phyloP scores from a whole-genome alignment of 768 basidiomycete genomes.

The Tricholomella constricta region DNA sequence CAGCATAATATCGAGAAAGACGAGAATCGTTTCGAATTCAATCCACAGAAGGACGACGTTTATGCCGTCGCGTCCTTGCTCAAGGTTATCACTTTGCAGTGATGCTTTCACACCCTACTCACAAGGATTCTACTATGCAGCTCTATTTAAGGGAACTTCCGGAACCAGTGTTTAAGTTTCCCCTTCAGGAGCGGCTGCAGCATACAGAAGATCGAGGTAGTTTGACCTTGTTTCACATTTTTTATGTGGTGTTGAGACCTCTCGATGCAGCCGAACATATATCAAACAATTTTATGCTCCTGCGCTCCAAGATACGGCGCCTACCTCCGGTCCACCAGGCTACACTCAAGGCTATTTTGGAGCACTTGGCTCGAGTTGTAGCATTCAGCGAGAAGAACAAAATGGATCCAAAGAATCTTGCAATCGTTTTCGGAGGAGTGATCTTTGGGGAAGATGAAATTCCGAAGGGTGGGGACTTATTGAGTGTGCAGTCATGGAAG shows the following conservation, averaged over 20 bases:
- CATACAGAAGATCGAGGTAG: constrained; percentile 77
- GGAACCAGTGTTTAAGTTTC: constrained; percentile 85
- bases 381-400: constrained; percentile 75
- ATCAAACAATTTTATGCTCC: constrained; percentile 66
- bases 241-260: not conserved
- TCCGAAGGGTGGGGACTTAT: constrained; percentile 73
- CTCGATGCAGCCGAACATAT: constrained; percentile 63
- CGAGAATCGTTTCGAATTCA: constrained; percentile 75
- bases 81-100: constrained; percentile 52
- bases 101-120: not conserved
- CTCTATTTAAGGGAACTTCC: constrained; percentile 85
- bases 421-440: constrained; percentile 86
- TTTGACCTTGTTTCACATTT: constrained; percentile 11
- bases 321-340: constrained; percentile 84
- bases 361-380: constrained; percentile 79
- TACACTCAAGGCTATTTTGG: constrained; percentile 76
- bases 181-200: constrained; percentile 78
- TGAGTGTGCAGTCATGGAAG: constrained; percentile 76
- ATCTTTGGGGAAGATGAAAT: constrained; percentile 93
- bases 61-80: constrained; percentile 82
- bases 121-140: constrained; percentile 32
- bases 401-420: constrained; percentile 92
- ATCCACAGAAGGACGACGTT: constrained; percentile 69
- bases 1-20: constrained; percentile 87
- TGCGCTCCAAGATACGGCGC: constrained; percentile 85